Evolutionary conservation across 2,329 filamentous ascomycete genomes (phyloP).

Genomic region (Colletotrichum phormii): DNA sequence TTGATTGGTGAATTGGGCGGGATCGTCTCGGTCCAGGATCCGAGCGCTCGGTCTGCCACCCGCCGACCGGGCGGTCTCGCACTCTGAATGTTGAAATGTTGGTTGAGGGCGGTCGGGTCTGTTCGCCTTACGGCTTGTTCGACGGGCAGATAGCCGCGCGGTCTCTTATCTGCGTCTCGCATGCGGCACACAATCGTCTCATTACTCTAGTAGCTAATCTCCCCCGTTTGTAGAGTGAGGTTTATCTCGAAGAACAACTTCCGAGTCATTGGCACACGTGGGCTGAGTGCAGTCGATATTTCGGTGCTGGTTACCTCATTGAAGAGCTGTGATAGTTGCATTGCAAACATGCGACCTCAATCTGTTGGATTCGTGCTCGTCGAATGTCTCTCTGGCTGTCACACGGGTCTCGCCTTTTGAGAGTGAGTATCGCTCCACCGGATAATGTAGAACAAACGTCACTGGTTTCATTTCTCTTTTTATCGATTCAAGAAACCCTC

Average conservation of each 20-base stretch:
- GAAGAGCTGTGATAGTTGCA: too few relatives aligned
- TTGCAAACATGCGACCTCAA: background rate
- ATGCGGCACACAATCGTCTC: background rate
- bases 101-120: background rate
- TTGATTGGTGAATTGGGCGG: constrained; percentile 3
- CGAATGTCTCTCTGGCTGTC: background rate
- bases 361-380: background rate
- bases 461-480: background rate
- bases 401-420: background rate
- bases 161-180: background rate
- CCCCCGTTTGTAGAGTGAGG: background rate
- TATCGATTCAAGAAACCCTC: background rate
- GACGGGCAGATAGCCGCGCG: background rate
- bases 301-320: background rate
- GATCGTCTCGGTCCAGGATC: constrained; percentile 6
- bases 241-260: background rate
- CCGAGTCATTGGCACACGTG: background rate
- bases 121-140: background rate
- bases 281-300: background rate
- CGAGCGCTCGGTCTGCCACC: constrained; percentile 13
- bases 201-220: background rate
- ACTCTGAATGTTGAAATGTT: background rate
- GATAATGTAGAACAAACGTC: background rate
- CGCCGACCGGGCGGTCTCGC: background rate
- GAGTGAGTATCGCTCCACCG: background rate